Conservation (phyloP, 1,139 yeast genomes). For the Suhomyces bokatorum region DNA sequence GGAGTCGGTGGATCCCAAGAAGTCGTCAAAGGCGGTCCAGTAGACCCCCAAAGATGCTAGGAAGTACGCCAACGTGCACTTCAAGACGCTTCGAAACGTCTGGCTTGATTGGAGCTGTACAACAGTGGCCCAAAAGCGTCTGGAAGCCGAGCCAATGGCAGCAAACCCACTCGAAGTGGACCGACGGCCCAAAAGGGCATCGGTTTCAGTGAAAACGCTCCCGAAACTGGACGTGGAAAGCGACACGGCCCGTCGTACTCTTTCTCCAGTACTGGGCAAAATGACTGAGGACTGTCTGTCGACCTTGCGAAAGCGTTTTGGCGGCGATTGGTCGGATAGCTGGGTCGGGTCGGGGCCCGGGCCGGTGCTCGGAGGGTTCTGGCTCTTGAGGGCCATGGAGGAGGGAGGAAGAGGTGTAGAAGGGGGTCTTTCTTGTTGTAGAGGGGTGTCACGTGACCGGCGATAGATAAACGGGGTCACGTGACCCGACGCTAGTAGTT, state of each 20-base stretch:
- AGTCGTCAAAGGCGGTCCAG: constrained; percentile 52
- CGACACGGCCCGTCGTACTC: constrained; percentile 34
- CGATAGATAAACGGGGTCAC: neutral
- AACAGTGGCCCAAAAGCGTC: neutral
- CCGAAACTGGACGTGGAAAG: constrained; percentile 26
- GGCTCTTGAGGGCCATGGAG: neutral
- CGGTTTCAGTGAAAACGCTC: constrained; percentile 10
- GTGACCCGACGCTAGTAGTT: too few species aligned
- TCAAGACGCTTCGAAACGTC: constrained; percentile 39
- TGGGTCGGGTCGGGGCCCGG: neutral
- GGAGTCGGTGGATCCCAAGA: constrained; percentile 68
- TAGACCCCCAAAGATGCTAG: constrained; percentile 78
- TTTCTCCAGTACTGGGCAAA: constrained; percentile 41
- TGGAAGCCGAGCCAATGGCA: constrained; percentile 2
- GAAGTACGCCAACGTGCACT: constrained; percentile 71
- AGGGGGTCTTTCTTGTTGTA: neutral
- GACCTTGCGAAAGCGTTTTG: constrained; percentile 8
- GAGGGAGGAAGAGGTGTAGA: neutral
- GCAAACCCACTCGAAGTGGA: constrained; percentile 2
- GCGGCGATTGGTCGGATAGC: neutral
- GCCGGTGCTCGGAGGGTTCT: neutral
- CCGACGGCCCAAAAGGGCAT: constrained; percentile 4
- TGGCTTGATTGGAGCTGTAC: neutral
- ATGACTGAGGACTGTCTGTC: constrained; percentile 39
- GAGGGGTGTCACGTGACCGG: neutral